Evolutionary conservation across 2,329 filamentous ascomycete genomes (phyloP), one percentile per base, ranked within the genome.

Genomic region (Paramyrothecium roridum): DNA sequence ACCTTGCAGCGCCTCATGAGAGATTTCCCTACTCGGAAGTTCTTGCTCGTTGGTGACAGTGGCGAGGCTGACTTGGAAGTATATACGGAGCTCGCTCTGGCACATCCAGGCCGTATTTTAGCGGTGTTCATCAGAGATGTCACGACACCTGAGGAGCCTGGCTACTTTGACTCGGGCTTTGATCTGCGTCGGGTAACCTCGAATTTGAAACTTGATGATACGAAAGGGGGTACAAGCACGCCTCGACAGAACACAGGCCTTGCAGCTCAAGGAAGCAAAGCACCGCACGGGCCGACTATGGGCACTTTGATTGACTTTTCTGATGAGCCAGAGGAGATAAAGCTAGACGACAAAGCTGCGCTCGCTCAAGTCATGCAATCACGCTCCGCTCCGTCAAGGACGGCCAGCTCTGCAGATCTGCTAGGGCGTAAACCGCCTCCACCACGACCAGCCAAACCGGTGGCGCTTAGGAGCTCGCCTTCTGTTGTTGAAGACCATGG

Each of bases 11-110:
- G 87, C 63, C 89, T 99, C 23, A 80, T 98, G 66, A 80, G 82
- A 53, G 96, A 99, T 69, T 99, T 99, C 63, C 95, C 95, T 0
- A 82, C 92, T 51, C 81, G 95, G 48, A 91, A 85, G 64, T 99
- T 99, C 66, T 84, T 99, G 3, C 80, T 99, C 2, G 89, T 98
- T 11, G 95, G 95, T 10, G 95, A 99, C 69, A 97, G 93, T 63
- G 95, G 96, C 40, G 95, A 99, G 73, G 95, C 93, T 8, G 96
- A 99, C 72, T 78, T 99, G 3, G 96, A 99, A 70, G 92, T 98
- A 0, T 99, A 99, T 67, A 97, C 93, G 0, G 95, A 99, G 59
- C 82, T 96, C n/a, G 93, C 89, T 0, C 67, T 93, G 34, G 85
- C 90, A 2, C 88, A 98, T 63, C 93, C 93, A 0, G 89, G 90